Conservation (phyloP, 768 basidiomycete genomes). For the Gymnopilus junonius region DNA sequence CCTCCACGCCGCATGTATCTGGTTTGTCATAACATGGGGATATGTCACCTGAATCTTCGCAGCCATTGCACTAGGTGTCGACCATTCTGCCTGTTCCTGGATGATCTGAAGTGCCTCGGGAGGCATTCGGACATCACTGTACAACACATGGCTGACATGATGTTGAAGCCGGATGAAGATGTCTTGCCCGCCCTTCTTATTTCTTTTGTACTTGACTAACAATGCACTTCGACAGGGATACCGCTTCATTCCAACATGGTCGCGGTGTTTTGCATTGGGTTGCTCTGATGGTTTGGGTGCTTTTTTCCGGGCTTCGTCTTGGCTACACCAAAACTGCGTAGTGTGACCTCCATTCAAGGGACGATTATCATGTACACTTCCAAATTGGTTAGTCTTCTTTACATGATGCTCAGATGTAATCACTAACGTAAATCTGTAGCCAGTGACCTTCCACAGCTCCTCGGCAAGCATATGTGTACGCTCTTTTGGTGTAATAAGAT, state of each 20-base stretch:
- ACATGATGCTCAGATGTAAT: neutral
- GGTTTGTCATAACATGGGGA: constrained; percentile 24
- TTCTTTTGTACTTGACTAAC: neutral
- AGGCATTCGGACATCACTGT: constrained; percentile 29
- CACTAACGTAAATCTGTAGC: constrained; percentile 30
- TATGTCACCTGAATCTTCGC: constrained; percentile 36
- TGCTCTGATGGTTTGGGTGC: constrained; percentile 17
- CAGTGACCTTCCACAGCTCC: constrained; percentile 29
- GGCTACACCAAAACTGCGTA: constrained; percentile 30
- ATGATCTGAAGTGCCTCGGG: constrained; percentile 24
- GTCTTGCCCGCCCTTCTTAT: neutral
- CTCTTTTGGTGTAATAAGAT: constrained; percentile 17
- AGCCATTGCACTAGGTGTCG: constrained; percentile 29
- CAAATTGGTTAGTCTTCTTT: constrained; percentile 7
- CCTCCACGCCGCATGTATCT: constrained; percentile 31
- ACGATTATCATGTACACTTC: constrained; percentile 26
- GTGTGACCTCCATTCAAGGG: neutral
- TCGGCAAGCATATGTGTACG: constrained; percentile 18
- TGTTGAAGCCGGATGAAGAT: neutral
- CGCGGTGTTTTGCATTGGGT: constrained; percentile 23
- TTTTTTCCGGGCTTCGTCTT: constrained; percentile 20
- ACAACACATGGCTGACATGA: constrained; percentile 2
- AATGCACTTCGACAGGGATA: constrained; percentile 25
- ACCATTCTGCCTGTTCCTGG: constrained; percentile 23
- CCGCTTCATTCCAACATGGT: constrained; percentile 31